Evolutionary conservation across 139 green algal genomes (phyloP), one percentile per base, ranked within the genome.

Genomic region (Yamagishiella unicocca): DNA sequence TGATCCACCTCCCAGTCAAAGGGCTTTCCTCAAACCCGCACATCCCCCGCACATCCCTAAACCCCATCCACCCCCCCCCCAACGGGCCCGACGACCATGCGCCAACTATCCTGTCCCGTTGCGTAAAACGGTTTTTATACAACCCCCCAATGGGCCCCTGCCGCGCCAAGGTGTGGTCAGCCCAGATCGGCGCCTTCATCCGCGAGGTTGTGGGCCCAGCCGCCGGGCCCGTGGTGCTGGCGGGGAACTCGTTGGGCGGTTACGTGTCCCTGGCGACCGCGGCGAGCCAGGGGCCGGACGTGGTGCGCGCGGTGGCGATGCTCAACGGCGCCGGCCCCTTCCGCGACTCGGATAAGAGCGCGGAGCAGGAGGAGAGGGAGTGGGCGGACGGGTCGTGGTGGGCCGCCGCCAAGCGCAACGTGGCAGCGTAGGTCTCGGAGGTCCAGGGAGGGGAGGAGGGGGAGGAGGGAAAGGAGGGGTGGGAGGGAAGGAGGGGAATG

Each of bases 221-320:
- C 46, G 42, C 53, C 9, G 58, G 89, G 29, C 88, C 82, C 27
- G 92, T 90, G 19, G 92, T 94, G 38, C 45, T 96, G 38, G 93
- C 74, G 24, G 94, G 93, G 33, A 98, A 98, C 92, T 94, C 83
- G 33, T 87, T 98, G 64, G 96, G 96, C 6, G 96, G 94, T 35
- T 98, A 95, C 82, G 95, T 93, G 27, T 89, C 73, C 4, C 82
- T 97, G 58, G 85, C 92, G 25, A 86, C 81, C 87, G 94, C 9
- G 91, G 97, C 29, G 42, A 64, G 27, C 43, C 25, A 40, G 85
- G 95, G 8, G 88, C 95, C 43, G n/a, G 77, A 84, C 17, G 29
- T 85, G 78, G 78, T 85, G 17, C 78, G 91, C 42, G 93, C 85
- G 0, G 90, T 97, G 22, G 95, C 95, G 43, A 83, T 97, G 67